Conservation (phyloP, 192 early-diverging fungal species). For the Dimargaris xerosporica region DNA sequence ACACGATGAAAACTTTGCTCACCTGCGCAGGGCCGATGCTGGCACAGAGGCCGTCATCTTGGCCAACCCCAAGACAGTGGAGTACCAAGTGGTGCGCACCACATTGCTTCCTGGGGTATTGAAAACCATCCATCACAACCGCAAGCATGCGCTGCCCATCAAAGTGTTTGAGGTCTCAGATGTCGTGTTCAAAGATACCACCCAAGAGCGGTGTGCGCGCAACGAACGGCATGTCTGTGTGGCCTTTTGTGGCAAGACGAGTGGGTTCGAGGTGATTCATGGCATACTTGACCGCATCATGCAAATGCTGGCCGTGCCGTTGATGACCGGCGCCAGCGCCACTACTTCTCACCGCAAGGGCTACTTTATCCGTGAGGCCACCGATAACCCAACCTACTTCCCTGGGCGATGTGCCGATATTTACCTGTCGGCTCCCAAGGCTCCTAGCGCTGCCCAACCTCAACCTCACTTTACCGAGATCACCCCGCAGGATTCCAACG, state of each 20-base stretch:
- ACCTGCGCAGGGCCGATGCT: conserved; percentile 65
- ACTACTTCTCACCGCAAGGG: not conserved
- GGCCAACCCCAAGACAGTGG: conserved; percentile 79
- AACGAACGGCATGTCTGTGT: conserved; percentile 83
- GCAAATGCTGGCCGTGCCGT: conserved; percentile 43
- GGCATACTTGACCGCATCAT: conserved; percentile 85
- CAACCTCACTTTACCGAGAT: conserved; percentile 2
- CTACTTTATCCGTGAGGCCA: conserved; percentile 25
- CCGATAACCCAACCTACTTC: conserved; percentile 62
- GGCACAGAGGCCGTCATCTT: conserved; percentile 70
- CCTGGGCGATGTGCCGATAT: conserved; percentile 83
- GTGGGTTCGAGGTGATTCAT: conserved; percentile 70
- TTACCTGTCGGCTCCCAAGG: conserved; percentile 30
- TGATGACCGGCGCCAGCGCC: not conserved
- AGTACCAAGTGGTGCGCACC: conserved; percentile 87
- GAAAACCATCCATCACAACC: conserved; percentile 81
- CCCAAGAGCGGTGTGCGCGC: conserved; percentile 56
- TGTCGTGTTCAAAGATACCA: conserved; percentile 77
- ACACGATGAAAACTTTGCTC: conserved; percentile 90
- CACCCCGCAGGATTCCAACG: not conserved
- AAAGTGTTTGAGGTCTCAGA: conserved; percentile 96
- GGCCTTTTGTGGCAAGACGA: conserved; percentile 64
- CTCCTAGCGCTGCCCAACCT: conserved; percentile 6
- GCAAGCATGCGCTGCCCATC: conserved; percentile 76
- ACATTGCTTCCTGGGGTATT: conserved; percentile 82